Evolutionary conservation across 306 rosid species (phyloP).

Genomic region (peach (Prunus persica)): DNA sequence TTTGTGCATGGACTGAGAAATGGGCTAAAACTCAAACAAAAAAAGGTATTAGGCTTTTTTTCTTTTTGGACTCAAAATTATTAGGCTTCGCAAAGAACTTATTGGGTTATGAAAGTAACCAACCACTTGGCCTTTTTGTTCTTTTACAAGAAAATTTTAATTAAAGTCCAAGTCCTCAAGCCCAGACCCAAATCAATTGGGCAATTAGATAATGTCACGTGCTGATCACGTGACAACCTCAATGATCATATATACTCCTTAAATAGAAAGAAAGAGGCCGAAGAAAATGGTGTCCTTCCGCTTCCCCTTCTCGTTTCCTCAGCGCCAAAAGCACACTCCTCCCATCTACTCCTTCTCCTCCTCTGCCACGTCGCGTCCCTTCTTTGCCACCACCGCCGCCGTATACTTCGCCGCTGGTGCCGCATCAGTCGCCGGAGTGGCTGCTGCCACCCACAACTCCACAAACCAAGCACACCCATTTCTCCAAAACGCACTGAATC

Average conservation of each 20-base stretch:
- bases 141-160: too few relatives aligned
- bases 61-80: too few relatives aligned
- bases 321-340: conserved; percentile 41
- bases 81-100: too few relatives aligned
- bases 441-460: conserved; percentile 21
- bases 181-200: neutral
- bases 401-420: conserved; percentile 34
- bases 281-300: conserved; percentile 69
- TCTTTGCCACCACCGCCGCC: conserved; percentile 31
- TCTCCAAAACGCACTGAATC: conserved; percentile 44
- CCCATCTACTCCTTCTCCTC: neutral
- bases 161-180: neutral
- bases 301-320: conserved; percentile 77
- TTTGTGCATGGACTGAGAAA: too few relatives aligned
- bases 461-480: conserved; percentile 29
- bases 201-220: neutral
- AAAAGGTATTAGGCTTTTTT: too few relatives aligned
- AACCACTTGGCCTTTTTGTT: too few relatives aligned
- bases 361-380: conserved; percentile 29
- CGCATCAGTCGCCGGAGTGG: conserved; percentile 39
- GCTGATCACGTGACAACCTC: neutral
- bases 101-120: too few relatives aligned
- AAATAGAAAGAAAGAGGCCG: neutral
- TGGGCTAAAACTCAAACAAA: too few relatives aligned
- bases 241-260: too few relatives aligned